Base-by-base conservation (phyloP, 257 asterid species). In the Solanum ahanhuiri region DNA sequence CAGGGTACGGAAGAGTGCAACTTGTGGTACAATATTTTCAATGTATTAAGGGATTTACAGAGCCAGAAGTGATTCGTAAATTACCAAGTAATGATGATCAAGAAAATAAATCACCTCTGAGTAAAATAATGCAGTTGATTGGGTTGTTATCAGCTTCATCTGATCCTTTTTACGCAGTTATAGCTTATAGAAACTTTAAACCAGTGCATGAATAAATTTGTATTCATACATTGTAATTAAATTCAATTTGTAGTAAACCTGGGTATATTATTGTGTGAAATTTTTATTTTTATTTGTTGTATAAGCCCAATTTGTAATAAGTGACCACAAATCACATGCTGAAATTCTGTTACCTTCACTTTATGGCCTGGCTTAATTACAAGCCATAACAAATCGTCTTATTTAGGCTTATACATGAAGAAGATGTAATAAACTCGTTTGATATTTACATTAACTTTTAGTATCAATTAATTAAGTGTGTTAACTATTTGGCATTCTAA, bases 161-260 rank as follows among this genome's bases (percentile, higher is more conserved):
- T 20, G 98, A 95, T 92, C 98, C 97, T 20, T 94, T 95, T 86
- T 93, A 95, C 85, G 97, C 97, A 9, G 91, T 95, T 15, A 9
- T 94, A 30, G 97, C 98, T 87, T 89, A 91, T 88, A 94, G 91
- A 87, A 94, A 95, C 85, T 93, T 92, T 90, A 92, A 90, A 88
- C 96, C 98, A 64, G 10, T 89, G 28, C 70, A 90, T 57, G 93
- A 92, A 71, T 89, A 76, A 86, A 45, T n/a, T n/a, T 25, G 15
- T 35, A 18, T 5, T 17, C 48, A 12, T 35, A 83, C 4, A 20
- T 12, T 45, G 54, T 72, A 8, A 33, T 17, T 39, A 6, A 37
- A 12, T 75, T 37, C 82, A 67, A 67, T 35, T 73, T 22, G 58
- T 48, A 48, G 58, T 48, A 48, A 48, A 14, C 58, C 58, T 48